Percentiles rank a stretch among this genome's conserved stretches.
Conservation (phyloP, 495 filamentous ascomycete species). For the Neurospora sp. region DNA sequence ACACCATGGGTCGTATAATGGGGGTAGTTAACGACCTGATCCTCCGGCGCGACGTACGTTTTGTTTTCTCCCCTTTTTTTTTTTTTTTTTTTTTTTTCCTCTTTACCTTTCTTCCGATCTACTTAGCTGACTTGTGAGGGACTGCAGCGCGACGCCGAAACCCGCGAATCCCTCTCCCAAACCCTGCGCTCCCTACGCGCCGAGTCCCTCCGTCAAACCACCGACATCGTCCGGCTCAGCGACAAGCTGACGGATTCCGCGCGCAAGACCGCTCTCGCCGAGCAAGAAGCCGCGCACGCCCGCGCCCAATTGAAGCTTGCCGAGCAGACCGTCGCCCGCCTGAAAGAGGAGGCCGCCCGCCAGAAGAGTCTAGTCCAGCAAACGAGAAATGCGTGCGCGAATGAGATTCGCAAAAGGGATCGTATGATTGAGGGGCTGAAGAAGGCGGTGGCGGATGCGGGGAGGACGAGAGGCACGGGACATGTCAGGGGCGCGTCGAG, state of each 20-base stretch:
- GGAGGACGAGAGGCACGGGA: constrained; percentile 31
- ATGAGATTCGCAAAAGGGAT: constrained; percentile 86
- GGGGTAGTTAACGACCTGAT: constrained; percentile 89
- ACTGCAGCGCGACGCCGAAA: constrained; percentile 71
- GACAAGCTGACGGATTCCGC: constrained; percentile 62
- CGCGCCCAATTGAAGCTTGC: constrained; percentile 57
- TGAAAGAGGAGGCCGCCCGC: constrained; percentile 72
- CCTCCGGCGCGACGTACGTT: constrained; percentile 64
- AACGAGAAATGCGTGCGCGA: constrained; percentile 77
- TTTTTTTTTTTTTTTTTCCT: neutral
- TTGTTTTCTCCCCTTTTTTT: neutral
- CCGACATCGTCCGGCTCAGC: constrained; percentile 47
- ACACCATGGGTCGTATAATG: constrained; percentile 78
- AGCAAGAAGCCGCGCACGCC: constrained; percentile 61
- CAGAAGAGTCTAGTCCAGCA: constrained; percentile 70
- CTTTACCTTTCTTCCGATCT: neutral
- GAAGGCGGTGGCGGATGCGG: constrained; percentile 52
- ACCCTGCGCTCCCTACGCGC: constrained; percentile 67
- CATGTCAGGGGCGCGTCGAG: neutral
- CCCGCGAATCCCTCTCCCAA: constrained; percentile 67
- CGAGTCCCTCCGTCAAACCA: constrained; percentile 58
- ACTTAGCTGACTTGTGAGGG: too few relatives aligned
- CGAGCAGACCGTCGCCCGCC: constrained; percentile 54
- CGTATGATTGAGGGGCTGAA: constrained; percentile 81
- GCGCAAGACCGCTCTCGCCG: constrained; percentile 62